phyloP scores from a whole-genome alignment of 2,329 filamentous ascomycete genomes.

The Knoxdaviesia proteae region DNA sequence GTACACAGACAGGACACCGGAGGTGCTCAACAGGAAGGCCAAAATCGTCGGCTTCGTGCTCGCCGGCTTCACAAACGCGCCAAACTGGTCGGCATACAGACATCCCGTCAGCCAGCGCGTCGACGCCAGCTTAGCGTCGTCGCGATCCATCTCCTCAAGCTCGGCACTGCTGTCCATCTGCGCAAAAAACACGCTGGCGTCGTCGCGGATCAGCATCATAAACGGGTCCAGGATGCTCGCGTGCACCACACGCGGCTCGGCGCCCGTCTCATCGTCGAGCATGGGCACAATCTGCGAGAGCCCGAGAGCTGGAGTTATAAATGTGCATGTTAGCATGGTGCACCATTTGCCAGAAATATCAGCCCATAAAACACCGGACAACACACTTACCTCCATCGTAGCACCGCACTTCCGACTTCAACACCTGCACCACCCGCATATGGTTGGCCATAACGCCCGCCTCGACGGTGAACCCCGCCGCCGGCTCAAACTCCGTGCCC shows the following conservation, averaged over 20 bases:
- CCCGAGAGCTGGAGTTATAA: slow-evolving; percentile 43
- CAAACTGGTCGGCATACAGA: slow-evolving; percentile 49
- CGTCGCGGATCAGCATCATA: slow-evolving; percentile 62
- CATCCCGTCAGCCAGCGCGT: slow-evolving; percentile 70
- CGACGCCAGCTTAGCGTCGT: slow-evolving; percentile 30
- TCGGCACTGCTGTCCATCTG: slow-evolving; percentile 62
- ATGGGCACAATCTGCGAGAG: slow-evolving; percentile 83
- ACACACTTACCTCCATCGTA: slow-evolving; percentile 62
- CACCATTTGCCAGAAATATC: neutral
- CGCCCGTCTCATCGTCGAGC: slow-evolving; percentile 73
- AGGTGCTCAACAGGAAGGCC: slow-evolving; percentile 56
- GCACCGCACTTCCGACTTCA: slow-evolving; percentile 69
- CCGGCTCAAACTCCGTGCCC: slow-evolving; percentile 79
- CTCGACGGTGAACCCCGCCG: slow-evolving; percentile 70
- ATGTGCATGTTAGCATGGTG: slow-evolving; percentile 5
- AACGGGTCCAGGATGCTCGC: slow-evolving; percentile 79
- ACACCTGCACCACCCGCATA: slow-evolving; percentile 67
- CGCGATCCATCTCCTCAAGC: slow-evolving; percentile 57
- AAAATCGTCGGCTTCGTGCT: slow-evolving; percentile 29
- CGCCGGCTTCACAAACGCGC: slow-evolving; percentile 27
- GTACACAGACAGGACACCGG: slow-evolving; percentile 62
- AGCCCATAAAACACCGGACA: slow-evolving; percentile 1
- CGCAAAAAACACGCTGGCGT: slow-evolving; percentile 60
- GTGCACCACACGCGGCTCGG: slow-evolving; percentile 56
- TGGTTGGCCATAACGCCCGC: slow-evolving; percentile 66